Evolutionary conservation across 345 rosid species (phyloP), one percentile per base, ranked within the genome.

Genomic region (Populus euphratica): DNA sequence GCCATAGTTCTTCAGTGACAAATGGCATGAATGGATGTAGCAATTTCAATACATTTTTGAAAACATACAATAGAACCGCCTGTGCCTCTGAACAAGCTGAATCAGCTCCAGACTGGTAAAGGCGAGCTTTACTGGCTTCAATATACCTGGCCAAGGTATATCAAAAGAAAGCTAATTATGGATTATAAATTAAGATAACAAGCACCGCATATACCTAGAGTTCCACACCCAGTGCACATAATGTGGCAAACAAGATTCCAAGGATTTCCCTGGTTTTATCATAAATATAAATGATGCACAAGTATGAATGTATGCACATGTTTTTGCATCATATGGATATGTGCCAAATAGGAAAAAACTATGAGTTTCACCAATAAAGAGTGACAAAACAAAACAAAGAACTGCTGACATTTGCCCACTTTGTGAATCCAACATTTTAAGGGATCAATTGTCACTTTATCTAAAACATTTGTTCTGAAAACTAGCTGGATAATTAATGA

Each of bases 21-120:
- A 95, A 95, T 14, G 99, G 99, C 98, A 95, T 95, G 82, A 95
- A 95, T 5, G 99, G 99, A 85, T 95, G 99, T 41, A 95, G 86
- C 86, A 95, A 82, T 83, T 92, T 93, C 77, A 95, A 89, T 82
- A 91, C 85, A 75, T 89, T 91, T 86, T 91, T 93, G 75, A 93
- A 95, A 81, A 92, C 92, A 83, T 95, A 92, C 68, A 95, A 82
- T 50, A 93, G 85, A 84, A 93, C 96, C 33, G 99, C 90, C 87
- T 92, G 99, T 38, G 97, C 90, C 78, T 85, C 81, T 56, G 84
- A 79, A 81, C 92, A 85, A 78, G 49, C 83, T 50, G 90, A 83
- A 76, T 71, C 79, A 63, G 76, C 86, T 80, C 90, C 91, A 71
- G 91, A 81, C 52, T 83, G 87, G 79, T 91, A 92, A 47, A 95